Percentiles rank a stretch among this genome's conserved stretches.
These are phyloP conservation scores for Phytophthora litchii DNA, from an alignment of 352 stramenopile genomes.

Conservation along the genomic window DNA sequence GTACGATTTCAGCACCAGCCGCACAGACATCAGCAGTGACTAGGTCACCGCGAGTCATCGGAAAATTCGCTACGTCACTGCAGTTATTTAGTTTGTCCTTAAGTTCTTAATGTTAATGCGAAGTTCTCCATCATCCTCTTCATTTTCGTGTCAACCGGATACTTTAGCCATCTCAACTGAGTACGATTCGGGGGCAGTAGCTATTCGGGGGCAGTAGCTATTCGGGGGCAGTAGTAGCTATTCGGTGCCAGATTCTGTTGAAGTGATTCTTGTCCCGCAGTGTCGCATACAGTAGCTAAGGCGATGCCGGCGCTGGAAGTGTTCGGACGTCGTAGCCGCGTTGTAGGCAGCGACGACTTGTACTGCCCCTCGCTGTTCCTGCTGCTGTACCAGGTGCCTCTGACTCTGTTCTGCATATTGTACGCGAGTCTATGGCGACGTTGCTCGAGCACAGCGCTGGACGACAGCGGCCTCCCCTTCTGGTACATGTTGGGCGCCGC, in stretches of 20 bases:
- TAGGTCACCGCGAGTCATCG: conserved; percentile 9
- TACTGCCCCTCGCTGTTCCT: conserved; percentile 84
- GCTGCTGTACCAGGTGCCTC: conserved; percentile 77
- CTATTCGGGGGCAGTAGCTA: too few relatives aligned
- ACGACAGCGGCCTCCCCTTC: conserved; percentile 68
- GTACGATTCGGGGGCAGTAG: too few relatives aligned
- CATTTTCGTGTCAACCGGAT: too few relatives aligned
- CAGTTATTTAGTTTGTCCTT: conserved; percentile 37
- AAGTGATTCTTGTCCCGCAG: conserved; percentile 18
- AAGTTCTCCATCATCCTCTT: conserved; percentile 7
- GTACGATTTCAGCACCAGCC: conserved; percentile 45
- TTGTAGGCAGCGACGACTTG: conserved; percentile 86
- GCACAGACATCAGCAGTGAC: conserved; percentile 32
- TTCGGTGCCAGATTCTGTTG: too few relatives aligned
- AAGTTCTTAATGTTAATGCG: conserved; percentile 32
- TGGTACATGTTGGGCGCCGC: conserved; percentile 79
- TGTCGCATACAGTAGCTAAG: conserved; percentile 24
- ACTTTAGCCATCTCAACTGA: too few relatives aligned
- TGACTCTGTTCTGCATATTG: conserved; percentile 62
- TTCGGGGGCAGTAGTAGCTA: too few relatives aligned
- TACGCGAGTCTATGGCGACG: conserved; percentile 68
- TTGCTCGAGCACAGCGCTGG: conserved; percentile 70
- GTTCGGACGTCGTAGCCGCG: conserved; percentile 79
- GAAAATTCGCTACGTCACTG: conserved; percentile 13
- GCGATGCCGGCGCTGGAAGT: conserved; percentile 85